A percentile compares a stretch with the other conserved stretches of the same genome.
Conservation (phyloP, 139 green algal species). For the Chlorella sorokiniana region DNA sequence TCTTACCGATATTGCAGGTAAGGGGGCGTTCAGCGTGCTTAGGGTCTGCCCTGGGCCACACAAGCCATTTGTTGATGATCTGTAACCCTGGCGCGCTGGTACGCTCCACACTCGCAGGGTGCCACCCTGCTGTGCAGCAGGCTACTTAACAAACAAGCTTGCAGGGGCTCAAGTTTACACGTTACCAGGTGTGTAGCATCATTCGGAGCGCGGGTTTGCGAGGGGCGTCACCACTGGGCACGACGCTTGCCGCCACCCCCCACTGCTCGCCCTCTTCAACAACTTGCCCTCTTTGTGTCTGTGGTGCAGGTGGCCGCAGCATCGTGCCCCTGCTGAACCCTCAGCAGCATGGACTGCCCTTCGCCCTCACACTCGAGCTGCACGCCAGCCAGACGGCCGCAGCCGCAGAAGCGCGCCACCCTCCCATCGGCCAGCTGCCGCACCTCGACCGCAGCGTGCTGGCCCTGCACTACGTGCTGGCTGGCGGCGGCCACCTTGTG, state of each 20-base stretch:
- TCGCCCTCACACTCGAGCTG: conserved; percentile 14
- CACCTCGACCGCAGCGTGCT: background rate
- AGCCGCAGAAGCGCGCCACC: background rate
- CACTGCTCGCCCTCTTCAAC: background rate
- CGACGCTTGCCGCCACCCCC: background rate
- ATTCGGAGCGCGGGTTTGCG: no score
- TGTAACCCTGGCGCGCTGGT: background rate
- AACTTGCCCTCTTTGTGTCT: background rate
- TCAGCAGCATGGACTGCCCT: conserved; percentile 19
- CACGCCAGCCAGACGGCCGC: background rate
- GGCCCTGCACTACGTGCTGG: conserved; percentile 22
- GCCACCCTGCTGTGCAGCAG: background rate
- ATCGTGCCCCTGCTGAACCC: conserved; percentile 30
- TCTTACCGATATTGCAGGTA: conserved; percentile 10
- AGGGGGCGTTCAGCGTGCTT: background rate
- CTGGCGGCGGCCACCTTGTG: background rate
- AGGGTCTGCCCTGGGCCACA: no score
- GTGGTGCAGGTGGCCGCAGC: conserved; percentile 10
- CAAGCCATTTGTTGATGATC: background rate
- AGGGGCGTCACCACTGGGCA: background rate
- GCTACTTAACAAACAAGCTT: conserved; percentile 6
- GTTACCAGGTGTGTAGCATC: background rate
- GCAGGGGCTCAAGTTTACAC: background rate
- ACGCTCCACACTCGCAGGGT: conserved; percentile 10
- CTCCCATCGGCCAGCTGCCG: background rate